A percentile compares a stretch with the other conserved stretches of the same genome.
These are phyloP conservation scores for Vitrella brassicaformis DNA, from an alignment of 73 alveolate species.

Conservation along the genomic window DNA sequence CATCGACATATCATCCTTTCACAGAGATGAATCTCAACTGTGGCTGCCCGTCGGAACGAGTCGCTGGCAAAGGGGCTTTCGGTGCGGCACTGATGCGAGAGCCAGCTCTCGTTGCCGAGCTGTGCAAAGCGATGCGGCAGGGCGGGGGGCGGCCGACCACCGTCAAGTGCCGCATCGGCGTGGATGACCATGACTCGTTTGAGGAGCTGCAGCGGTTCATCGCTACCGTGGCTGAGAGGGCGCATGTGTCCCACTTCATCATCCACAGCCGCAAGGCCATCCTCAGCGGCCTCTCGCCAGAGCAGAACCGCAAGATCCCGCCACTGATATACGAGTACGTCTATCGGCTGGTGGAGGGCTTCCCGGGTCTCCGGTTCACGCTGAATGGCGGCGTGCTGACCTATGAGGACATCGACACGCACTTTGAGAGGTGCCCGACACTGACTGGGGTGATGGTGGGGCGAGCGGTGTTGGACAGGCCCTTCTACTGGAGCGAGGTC, in stretches of 20 bases:
- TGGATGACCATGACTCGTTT: slow-evolving; percentile 74
- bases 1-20: slow-evolving; percentile 59
- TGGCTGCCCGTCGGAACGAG: slow-evolving; percentile 88
- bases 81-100: slow-evolving; percentile 93
- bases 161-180: slow-evolving; percentile 89
- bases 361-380: slow-evolving; percentile 63
- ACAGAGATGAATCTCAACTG: slow-evolving; percentile 83
- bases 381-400: slow-evolving; percentile 80
- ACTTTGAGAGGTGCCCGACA: slow-evolving; percentile 49
- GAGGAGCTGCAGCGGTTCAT: slow-evolving; percentile 67
- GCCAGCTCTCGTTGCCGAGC: slow-evolving; percentile 68
- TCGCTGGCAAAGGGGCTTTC: slow-evolving; percentile 73
- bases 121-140: slow-evolving; percentile 54
- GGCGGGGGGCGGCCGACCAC: slow-evolving; percentile 62
- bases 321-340: slow-evolving; percentile 76
- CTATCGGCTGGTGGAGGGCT: slow-evolving; percentile 66
- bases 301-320: slow-evolving; percentile 83
- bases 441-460: slow-evolving; percentile 93
- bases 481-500: slow-evolving; percentile 69
- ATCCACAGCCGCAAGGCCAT: slow-evolving; percentile 86
- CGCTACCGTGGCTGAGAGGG: slow-evolving; percentile 52
- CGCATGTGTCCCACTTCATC: slow-evolving; percentile 66
- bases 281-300: slow-evolving; percentile 77
- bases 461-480: slow-evolving; percentile 76
- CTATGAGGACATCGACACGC: slow-evolving; percentile 43